Evolutionary conservation across 805 yeast genomes (phyloP), one percentile per base, ranked within the genome.

Genomic region (Wickerhamiella australiensis): DNA sequence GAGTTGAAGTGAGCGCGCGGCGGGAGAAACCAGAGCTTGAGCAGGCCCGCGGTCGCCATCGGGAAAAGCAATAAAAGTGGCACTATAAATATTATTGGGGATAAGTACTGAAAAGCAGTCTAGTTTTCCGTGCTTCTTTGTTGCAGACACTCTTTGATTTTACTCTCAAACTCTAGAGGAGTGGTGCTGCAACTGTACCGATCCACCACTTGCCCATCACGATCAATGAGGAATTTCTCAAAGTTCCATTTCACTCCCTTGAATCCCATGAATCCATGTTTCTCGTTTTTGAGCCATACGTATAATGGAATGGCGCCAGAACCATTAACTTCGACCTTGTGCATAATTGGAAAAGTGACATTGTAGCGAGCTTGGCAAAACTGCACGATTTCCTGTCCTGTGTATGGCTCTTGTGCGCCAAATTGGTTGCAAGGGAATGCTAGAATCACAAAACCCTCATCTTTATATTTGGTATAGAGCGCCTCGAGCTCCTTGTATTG

Each of bases 401-500:
- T 60, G 2, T 79, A 79, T 3, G 57, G 94, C 81, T 66, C 88
- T 85, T 70, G 92, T 82, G 57, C 75, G 68, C 82, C 88, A 63
- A 87, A 87, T 64, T 86, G 95, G 67, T 85, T 84, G 66, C 95
- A 85, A 26, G 96, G 96, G 75, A 87, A 86, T 0, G 86, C 96
- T 29, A 87, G 54, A 21, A 88, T 72, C 41, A 68, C 77, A 18
- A 88, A 69, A 0, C 85, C 94, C 53, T 73, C 60, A 42, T 73
- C 75, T 46, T 73, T 66, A 66, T 81, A 84, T 60, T 78, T 77
- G 53, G 77, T 68, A 67, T 85, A 79, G 12, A 87, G 65, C 33
- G 63, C 67, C 66, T 87, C 88, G 29, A 87, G 67, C 49, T 80
- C 90, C 47, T 71, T 67, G 63, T 82, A 83, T 64, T 86, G 95